Evolutionary conservation across 495 filamentous ascomycete genomes (phyloP).

Genomic region (Trichodelitschia bisporula): DNA sequence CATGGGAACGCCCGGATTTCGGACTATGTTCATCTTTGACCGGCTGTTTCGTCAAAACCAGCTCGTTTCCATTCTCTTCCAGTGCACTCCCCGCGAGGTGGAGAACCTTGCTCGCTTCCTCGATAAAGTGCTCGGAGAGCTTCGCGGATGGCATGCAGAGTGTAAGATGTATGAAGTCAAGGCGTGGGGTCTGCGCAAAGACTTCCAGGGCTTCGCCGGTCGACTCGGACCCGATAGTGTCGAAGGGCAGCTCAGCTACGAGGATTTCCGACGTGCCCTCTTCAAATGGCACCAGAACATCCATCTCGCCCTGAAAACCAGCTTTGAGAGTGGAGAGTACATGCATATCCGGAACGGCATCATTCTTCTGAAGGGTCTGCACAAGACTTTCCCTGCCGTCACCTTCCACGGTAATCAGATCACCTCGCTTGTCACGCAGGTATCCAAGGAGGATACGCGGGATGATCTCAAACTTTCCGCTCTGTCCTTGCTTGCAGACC

Average conservation of each 20-base stretch:
- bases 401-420: conserved; percentile 67
- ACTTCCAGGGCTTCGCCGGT: conserved; percentile 44
- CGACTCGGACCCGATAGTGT: conserved; percentile 32
- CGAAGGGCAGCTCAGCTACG: conserved; percentile 42
- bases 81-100: conserved; percentile 70
- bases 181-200: conserved; percentile 36
- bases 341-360: conserved; percentile 97
- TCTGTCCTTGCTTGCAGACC: conserved; percentile 55
- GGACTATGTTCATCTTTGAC: conserved; percentile 62
- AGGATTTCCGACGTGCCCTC: conserved; percentile 61
- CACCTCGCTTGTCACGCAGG: conserved; percentile 34
- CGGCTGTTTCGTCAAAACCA: conserved; percentile 60
- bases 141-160: conserved; percentile 64
- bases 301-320: conserved; percentile 46
- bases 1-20: conserved; percentile 61
- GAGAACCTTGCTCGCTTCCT: conserved; percentile 80
- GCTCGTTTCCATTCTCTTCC: conserved; percentile 57
- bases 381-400: conserved; percentile 60
- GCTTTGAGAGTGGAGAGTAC: conserved; percentile 62
- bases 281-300: conserved; percentile 78
- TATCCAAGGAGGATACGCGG: conserved; percentile 43
- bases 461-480: conserved; percentile 82
- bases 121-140: conserved; percentile 49
- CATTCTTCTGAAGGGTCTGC: conserved; percentile 58
- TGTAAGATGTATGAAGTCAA: conserved; percentile 54